Percentiles rank a stretch among this genome's conserved stretches.
phyloP scores from a whole-genome alignment of 495 filamentous ascomycete genomes.

The Hypoxylon fragiforme region DNA sequence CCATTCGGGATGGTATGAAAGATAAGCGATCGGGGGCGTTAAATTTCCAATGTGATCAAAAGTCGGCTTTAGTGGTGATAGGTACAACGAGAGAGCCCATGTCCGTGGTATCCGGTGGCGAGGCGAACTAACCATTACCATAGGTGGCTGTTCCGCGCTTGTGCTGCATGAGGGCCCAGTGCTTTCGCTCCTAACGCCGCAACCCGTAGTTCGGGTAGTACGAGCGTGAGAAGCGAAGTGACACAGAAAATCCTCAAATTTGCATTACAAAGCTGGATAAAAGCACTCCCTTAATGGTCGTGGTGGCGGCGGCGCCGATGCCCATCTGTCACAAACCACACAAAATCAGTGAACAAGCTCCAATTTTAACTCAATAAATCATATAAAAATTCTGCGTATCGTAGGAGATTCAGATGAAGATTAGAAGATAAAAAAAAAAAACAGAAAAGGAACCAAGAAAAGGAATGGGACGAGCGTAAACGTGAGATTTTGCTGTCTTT shows the following conservation, averaged over 20 bases:
- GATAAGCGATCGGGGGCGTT: not conserved
- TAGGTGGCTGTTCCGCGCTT: conserved; percentile 11
- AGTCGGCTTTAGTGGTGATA: conserved; percentile 3
- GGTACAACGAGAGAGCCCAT: conserved; percentile 2
- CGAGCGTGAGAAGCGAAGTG: conserved; percentile 2
- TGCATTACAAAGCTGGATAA: conserved; percentile 16
- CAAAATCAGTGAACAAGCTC: conserved; percentile 36
- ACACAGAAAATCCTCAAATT: not conserved
- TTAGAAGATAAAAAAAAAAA: too few species aligned
- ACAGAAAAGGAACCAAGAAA: too few species aligned
- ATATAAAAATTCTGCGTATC: conserved; percentile 27
- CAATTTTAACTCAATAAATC: conserved; percentile 13
- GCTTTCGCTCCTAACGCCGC: conserved; percentile 4
- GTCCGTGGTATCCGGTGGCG: conserved; percentile 8
- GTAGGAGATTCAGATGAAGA: conserved; percentile 22
- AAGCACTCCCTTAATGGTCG: conserved; percentile 14
- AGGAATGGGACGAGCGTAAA: conserved; percentile 16
- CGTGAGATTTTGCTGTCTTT: too few species aligned
- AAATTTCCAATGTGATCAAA: conserved; percentile 3
- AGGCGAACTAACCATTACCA: not conserved
- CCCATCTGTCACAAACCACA: conserved; percentile 42
- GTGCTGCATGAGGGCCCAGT: conserved; percentile 7
- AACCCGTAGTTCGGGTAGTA: conserved; percentile 17
- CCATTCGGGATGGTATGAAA: conserved; percentile 10
- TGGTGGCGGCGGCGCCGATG: conserved; percentile 35